phyloP scores from a whole-genome alignment of 2,329 filamentous ascomycete genomes.

The Cladosporium halotolerans region DNA sequence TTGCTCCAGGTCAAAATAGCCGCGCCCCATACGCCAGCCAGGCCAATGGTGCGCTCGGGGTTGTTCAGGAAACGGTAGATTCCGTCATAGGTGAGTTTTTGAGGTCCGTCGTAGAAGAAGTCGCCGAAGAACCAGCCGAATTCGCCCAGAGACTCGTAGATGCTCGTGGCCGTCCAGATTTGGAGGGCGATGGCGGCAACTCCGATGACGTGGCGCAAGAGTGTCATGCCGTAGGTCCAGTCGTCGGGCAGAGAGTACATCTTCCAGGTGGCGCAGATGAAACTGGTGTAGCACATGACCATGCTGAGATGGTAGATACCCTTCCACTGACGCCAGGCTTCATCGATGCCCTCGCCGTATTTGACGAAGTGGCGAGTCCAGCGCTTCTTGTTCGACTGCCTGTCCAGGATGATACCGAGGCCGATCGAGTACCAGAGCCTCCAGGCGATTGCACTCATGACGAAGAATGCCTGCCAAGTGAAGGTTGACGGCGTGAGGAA shows the following conservation, averaged over 20 bases:
- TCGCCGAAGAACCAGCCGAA: conserved; percentile 99
- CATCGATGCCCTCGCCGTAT: conserved; percentile 80
- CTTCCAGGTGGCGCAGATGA: conserved; percentile 90
- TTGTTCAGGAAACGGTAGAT: conserved; percentile 99
- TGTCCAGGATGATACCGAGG: conserved; percentile 74
- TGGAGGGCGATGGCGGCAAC: conserved; percentile 75
- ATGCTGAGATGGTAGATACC: conserved; percentile 90
- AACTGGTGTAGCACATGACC: conserved; percentile 81
- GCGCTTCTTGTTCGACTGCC: conserved; percentile 82
- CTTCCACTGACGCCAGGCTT: conserved; percentile 98
- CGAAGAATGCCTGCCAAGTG: conserved; percentile 70
- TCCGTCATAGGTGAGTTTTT: conserved; percentile 85
- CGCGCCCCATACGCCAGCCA: conserved; percentile 91
- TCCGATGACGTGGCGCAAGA: conserved; percentile 83
- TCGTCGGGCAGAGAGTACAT: conserved; percentile 83
- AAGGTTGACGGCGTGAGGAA: conserved; percentile 71
- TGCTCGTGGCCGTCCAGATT: conserved; percentile 85
- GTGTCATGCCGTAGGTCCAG: conserved; percentile 78
- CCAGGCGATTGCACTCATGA: conserved; percentile 74
- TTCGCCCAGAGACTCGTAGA: conserved; percentile 92
- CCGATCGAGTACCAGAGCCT: conserved; percentile 88
- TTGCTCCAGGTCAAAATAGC: conserved; percentile 89
- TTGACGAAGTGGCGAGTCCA: conserved; percentile 99
- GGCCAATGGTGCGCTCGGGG: conserved; percentile 85
- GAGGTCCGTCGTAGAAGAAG: conserved; percentile 77